Conservation (phyloP, 768 basidiomycete genomes). For the Boletellus ananiceps region DNA sequence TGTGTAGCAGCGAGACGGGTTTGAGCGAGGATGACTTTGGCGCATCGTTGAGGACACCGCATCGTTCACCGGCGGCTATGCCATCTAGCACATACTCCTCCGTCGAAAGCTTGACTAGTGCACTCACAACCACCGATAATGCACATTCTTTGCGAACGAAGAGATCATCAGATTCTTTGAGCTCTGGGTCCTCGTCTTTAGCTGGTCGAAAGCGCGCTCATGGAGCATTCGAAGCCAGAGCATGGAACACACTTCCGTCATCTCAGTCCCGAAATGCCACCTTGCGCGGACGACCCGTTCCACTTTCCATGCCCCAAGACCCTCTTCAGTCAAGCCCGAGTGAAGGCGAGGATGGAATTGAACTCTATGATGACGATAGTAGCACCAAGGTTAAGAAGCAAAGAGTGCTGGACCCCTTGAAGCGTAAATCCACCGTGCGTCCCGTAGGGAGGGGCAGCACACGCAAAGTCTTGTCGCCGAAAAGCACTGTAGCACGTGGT, state of each 20-base stretch:
- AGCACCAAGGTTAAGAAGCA: constrained; percentile 21
- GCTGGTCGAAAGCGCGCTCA: constrained; percentile 41
- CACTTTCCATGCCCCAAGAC: constrained; percentile 6
- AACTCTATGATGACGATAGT: constrained; percentile 5
- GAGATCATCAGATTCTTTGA: constrained; percentile 41
- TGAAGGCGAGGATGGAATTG: constrained; percentile 20
- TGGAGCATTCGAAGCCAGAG: constrained; percentile 6
- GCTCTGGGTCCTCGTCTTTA: constrained; percentile 34
- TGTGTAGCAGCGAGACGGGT: constrained; percentile 23
- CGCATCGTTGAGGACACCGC: constrained; percentile 62
- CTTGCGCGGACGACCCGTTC: constrained; percentile 21
- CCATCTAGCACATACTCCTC: constrained; percentile 24
- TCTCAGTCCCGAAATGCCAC: constrained; percentile 23
- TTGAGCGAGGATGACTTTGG: constrained; percentile 55
- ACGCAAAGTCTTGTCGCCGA: constrained; percentile 16
- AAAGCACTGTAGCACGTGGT: constrained; percentile 6
- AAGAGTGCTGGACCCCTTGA: constrained; percentile 22
- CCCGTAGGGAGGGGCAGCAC: constrained; percentile 14
- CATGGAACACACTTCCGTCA: background rate
- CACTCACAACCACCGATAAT: constrained; percentile 37
- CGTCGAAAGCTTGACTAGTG: constrained; percentile 26
- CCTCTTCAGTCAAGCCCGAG: constrained; percentile 19
- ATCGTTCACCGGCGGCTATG: constrained; percentile 26
- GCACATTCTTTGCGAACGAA: constrained; percentile 36
- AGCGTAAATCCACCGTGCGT: constrained; percentile 26